phyloP scores from a whole-genome alignment of 177 flowering plant genomes.

The Vitis hybrid region DNA sequence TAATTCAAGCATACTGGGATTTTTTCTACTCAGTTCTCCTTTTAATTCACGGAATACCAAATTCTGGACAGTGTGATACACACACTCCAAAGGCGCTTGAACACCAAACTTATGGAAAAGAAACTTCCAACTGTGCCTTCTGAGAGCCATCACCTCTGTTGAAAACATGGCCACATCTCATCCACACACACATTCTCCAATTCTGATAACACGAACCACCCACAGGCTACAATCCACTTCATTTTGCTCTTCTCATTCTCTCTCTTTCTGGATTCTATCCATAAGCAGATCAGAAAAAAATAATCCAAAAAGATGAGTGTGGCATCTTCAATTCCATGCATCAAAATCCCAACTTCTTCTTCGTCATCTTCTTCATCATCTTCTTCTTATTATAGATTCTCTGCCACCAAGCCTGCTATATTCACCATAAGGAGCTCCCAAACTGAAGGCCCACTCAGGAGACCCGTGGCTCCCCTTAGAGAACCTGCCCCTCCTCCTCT shows the following conservation, averaged over 20 bases:
- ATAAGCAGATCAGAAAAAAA: neutral
- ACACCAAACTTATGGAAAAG: too few relatives aligned
- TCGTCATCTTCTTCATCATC: constrained; percentile 37
- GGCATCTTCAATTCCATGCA: constrained; percentile 63
- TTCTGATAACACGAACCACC: constrained; percentile 16
- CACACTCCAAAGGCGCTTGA: too few relatives aligned
- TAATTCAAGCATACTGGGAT: too few relatives aligned
- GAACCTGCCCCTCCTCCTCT: constrained; percentile 22
- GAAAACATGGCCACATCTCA: constrained; percentile 58
- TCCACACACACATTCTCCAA: constrained; percentile 45
- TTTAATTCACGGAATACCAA: too few relatives aligned
- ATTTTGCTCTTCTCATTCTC: neutral
- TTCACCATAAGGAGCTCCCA: constrained; percentile 60
- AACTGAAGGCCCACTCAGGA: constrained; percentile 68
- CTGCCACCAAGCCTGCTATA: constrained; percentile 28
- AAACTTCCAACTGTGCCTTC: neutral
- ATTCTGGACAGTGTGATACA: too few relatives aligned
- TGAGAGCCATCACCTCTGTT: neutral
- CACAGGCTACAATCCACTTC: constrained; percentile 1
- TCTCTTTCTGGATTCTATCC: neutral
- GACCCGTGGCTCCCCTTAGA: constrained; percentile 33
- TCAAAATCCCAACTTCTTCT: constrained; percentile 42
- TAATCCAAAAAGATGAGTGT: constrained; percentile 51
- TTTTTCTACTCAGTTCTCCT: too few relatives aligned
- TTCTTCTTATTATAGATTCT: constrained; percentile 28